These are phyloP conservation scores for Tulasnella sp. DNA, from an alignment of 768 basidiomycete genomes.

Conservation along the genomic window DNA sequence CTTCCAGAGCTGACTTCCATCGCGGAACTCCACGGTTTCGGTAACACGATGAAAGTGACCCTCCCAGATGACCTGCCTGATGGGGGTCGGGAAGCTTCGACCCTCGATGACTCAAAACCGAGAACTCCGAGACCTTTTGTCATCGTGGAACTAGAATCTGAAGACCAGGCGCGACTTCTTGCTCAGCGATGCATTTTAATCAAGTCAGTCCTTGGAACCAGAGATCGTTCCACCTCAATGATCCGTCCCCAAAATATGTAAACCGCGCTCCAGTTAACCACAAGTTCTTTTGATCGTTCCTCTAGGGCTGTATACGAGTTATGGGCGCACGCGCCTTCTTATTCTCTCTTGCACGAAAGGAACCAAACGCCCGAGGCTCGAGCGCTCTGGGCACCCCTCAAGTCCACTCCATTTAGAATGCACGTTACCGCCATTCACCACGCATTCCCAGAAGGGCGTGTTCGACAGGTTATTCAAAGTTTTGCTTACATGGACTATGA, in stretches of 20 bases:
- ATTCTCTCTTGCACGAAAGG: constrained; percentile 67
- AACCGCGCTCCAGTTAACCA: constrained; percentile 4
- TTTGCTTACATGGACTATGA: constrained; percentile 85
- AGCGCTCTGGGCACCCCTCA: constrained; percentile 61
- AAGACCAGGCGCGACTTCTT: constrained; percentile 73
- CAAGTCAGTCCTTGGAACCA: constrained; percentile 57
- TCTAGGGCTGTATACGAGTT: constrained; percentile 76
- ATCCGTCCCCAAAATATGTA: no score
- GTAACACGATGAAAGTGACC: constrained; percentile 45
- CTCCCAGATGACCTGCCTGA: constrained; percentile 51
- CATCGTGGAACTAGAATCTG: constrained; percentile 66
- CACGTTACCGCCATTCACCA: constrained; percentile 73
- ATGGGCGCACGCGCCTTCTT: constrained; percentile 70
- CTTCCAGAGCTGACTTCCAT: constrained; percentile 81
- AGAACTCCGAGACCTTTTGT: constrained; percentile 66
- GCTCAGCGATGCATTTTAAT: constrained; percentile 79
- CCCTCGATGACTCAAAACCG: constrained; percentile 52
- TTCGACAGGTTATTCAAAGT: constrained; percentile 68
- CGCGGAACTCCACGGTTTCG: constrained; percentile 71
- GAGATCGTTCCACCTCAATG: no score
- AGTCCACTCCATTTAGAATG: constrained; percentile 81
- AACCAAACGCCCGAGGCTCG: constrained; percentile 48
- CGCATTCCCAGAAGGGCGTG: constrained; percentile 67
- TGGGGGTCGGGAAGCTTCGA: constrained; percentile 41
- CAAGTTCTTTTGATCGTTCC: constrained; percentile 7